A percentile compares a stretch with the other conserved stretches of the same genome.
Evolutionary conservation across 345 rosid species (phyloP).

Genomic region (Citropsis articulata): DNA sequence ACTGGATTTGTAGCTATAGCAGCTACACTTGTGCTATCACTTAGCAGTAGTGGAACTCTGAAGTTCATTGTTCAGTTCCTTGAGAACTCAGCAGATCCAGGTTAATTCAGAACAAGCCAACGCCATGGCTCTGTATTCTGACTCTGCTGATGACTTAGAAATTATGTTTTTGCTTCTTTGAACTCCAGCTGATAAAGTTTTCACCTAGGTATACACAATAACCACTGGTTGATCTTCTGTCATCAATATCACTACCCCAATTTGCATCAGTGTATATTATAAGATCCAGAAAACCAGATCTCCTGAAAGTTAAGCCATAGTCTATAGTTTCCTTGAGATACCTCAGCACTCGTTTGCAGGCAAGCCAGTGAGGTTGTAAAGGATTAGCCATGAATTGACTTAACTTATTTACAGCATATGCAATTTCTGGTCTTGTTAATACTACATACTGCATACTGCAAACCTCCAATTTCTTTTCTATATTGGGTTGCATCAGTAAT

Average conservation of each 20-base stretch:
- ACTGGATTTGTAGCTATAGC: background rate
- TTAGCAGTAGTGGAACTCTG: rapidly evolving
- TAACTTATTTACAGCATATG: background rate
- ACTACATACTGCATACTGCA: background rate
- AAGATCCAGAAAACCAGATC: too few species aligned
- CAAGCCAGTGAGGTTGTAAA: background rate
- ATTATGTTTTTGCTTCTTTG: background rate
- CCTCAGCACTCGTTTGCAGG: background rate
- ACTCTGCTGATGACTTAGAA: background rate
- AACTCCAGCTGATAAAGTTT: background rate
- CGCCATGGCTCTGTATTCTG: background rate
- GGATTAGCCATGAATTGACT: background rate
- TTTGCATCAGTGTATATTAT: background rate
- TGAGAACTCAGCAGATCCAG: too few species aligned
- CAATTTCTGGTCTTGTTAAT: background rate
- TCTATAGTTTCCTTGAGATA: background rate
- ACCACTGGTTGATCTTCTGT: background rate
- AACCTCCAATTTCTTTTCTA: background rate
- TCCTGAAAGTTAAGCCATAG: too few species aligned
- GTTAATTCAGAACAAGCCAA: too few species aligned
- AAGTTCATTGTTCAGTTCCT: too few species aligned
- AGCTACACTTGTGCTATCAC: background rate
- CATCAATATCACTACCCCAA: background rate
- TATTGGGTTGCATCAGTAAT: background rate
- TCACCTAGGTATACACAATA: background rate